Evolutionary conservation across 192 early-diverging fungal genomes (phyloP), one percentile per base, ranked within the genome.

Genomic region (Fimicolochytrium jonesii): DNA sequence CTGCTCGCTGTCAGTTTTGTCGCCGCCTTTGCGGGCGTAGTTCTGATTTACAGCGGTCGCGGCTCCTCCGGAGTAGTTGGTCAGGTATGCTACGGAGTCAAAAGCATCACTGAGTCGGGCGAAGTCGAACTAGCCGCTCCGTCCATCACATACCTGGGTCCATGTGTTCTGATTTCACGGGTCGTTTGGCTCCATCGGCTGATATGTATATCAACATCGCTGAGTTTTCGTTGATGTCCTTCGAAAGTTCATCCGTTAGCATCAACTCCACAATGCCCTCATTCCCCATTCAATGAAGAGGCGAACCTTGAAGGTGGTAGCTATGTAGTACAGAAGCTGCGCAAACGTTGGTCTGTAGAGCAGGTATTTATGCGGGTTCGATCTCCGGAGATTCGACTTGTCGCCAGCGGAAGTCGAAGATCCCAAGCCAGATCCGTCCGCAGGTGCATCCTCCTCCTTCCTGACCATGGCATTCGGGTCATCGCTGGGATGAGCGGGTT

Each of bases 341-440:
- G 91, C 90, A 50, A 95, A 81, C 1, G 89, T 89, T 10, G 94
- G 93, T 66, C 90, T 77, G 70, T 96, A 94, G 22, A 99, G 77
- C 22, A 97, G 74, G 51, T 96, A 95, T 66, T 99, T 99, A 80
- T 94, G 92, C 25, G 89, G 89, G 68, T 91, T 91, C 49, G 68
- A n/a, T n/a, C n/a, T n/a, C n/a, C n/a, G n/a, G 65, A 43, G 13
- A n/a, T 6, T n/a, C 22, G 39, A 45, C 18, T 23, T 15, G 43
- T 34, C 26, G 41, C 5, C 43, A 46, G 41, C 28, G n/a, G 26
- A 7, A 39, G 39, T 10, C 63, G 52, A 20, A 15, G 17, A 7
- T 20, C 53, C n/a, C n/a, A n/a, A 1, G 17, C 26, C 15, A 35
- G 9, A 5, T 46, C 61, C 22, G n/a, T n/a, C n/a, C n/a, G n/a